Base-by-base conservation (phyloP, 192 early-diverging fungal species). In the Gryganskiella cystojenkinii region DNA sequence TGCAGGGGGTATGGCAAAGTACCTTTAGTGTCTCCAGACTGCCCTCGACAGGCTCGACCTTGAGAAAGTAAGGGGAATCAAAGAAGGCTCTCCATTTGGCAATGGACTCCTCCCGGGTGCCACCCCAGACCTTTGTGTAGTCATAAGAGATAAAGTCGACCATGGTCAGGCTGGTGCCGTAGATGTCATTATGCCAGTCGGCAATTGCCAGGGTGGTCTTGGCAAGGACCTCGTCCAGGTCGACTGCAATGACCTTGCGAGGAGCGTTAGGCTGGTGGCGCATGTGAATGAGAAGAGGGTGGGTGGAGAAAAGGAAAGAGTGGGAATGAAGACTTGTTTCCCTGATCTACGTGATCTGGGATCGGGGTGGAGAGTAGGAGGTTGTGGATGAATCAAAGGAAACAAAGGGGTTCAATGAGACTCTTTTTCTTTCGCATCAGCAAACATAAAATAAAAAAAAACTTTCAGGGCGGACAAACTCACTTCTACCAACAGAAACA, bases 81-180 rank as follows among this genome's bases (percentile, higher is more conserved):
- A 88, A 90, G 53, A 90, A 90, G 52, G 73, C 52, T 51, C 88
- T 81, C 61, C 86, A 84, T 66, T 89, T 89, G 46, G 66, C 44
- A 34, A 79, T 82, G 3, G 78, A 69, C 53, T 89, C 86, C 67
- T 84, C 84, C n/a, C 67, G 72, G 20, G 81, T 83, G 37, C 86
- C 86, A 5, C 84, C 86, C 86, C 86, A 89, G 25, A 87, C 72
- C 57, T 87, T 74, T 40, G 79, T 85, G 46, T 84, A 84, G 56
- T 87, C 79, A 25, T 82, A 75, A 3, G 86, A 82, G 49, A 71
- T 43, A 71, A 88, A 85, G 55, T 90, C 88, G 22, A 66, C 57
- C 37, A 81, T 58, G 52, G 61, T 68, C 27, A 83, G 70, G 13
- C 72, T 27, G 14, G 88, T 90, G 19, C 80, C 76, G 49, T 84